Conservation (phyloP, 129 eudicot species). For the Sambucus nigra region DNA sequence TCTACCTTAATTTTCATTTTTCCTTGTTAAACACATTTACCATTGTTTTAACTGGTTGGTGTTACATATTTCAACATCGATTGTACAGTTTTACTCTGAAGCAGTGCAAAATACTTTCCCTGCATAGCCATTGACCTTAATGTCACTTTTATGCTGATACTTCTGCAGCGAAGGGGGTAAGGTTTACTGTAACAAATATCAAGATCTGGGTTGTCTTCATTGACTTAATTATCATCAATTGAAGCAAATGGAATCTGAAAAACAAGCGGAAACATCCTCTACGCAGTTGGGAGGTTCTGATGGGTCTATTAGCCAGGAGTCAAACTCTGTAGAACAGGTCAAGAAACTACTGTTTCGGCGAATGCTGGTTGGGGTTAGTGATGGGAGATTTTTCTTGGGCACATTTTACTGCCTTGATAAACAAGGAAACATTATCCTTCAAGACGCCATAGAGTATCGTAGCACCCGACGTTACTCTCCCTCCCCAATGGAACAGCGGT, state of each 20-base stretch:
- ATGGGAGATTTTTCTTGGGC: slow-evolving; percentile 80
- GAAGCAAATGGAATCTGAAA: slow-evolving; percentile 16
- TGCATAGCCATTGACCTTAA: too few species aligned
- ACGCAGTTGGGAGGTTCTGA: slow-evolving; percentile 18
- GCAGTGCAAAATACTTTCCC: too few species aligned
- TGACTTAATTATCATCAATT: slow-evolving; percentile 1
- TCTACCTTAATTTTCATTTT: too few species aligned
- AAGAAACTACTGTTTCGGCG: slow-evolving; percentile 50
- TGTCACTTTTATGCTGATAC: too few species aligned
- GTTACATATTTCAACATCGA: too few species aligned
- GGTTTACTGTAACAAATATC: background rate
- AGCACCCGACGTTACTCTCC: slow-evolving; percentile 61
- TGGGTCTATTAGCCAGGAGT: background rate
- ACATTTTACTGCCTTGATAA: slow-evolving; percentile 77
- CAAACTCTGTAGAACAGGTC: slow-evolving; percentile 27
- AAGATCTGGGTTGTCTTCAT: background rate
- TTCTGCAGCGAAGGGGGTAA: background rate
- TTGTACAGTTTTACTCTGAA: too few species aligned
- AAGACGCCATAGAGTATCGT: slow-evolving; percentile 82
- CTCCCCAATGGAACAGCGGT: slow-evolving; percentile 79
- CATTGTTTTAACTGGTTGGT: too few species aligned
- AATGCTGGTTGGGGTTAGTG: slow-evolving; percentile 72
- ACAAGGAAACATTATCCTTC: slow-evolving; percentile 86
- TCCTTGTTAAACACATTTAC: too few species aligned
- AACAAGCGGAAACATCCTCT: slow-evolving; percentile 9